phyloP scores from a whole-genome alignment of 495 filamentous ascomycete genomes.

The Geoglossum glabrum region DNA sequence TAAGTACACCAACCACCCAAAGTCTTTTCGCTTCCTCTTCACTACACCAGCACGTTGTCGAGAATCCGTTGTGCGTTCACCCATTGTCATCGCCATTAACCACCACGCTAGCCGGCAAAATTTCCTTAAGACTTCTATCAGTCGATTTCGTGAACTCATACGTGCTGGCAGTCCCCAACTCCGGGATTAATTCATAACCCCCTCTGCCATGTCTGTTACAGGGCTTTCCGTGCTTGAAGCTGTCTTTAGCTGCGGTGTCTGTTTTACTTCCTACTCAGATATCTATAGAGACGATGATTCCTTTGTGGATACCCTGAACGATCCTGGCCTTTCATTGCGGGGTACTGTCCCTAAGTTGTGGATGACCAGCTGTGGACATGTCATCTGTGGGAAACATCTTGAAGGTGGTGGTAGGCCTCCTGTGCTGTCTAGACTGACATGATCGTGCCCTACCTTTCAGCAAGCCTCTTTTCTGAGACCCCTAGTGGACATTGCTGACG shows the following conservation, averaged over 20 bases:
- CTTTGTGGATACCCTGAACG: neutral
- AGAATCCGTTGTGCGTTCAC: no score
- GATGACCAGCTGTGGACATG: constrained; percentile 2
- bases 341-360: constrained; percentile 3
- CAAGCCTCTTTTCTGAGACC: neutral
- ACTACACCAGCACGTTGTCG: neutral
- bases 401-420: constrained; percentile 2
- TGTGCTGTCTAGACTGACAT: no score
- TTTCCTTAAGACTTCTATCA: no score
- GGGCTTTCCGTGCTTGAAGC: neutral
- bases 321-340: neutral
- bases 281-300: neutral
- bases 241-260: constrained; percentile 4
- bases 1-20: no score
- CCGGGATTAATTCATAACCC: no score
- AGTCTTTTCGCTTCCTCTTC: neutral
- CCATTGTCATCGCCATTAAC: no score
- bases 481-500: neutral
- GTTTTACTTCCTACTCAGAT: constrained; percentile 1
- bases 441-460: neutral
- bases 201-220: neutral
- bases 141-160: neutral
- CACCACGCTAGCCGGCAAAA: no score
- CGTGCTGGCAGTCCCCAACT: neutral
- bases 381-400: constrained; percentile 3